Evolutionary conservation across 176 grass and related monocot species (phyloP).

Genomic region (Urochloa ruziziensis): DNA sequence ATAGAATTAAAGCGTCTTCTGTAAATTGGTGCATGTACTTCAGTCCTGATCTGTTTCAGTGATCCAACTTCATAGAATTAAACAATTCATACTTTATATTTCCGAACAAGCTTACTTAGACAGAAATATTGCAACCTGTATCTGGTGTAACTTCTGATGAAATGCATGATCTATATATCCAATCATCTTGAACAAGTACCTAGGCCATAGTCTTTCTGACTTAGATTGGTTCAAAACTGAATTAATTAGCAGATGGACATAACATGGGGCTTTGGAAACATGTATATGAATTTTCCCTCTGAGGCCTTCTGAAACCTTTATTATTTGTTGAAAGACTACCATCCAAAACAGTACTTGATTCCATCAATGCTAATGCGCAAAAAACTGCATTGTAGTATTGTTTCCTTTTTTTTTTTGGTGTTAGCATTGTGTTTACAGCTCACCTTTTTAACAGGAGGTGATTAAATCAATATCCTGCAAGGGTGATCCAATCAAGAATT

Average conservation of each 20-base stretch:
- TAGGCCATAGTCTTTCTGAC: neutral
- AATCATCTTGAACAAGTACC: neutral
- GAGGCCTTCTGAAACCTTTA: neutral
- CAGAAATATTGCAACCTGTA: neutral
- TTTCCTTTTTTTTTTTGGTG: neutral
- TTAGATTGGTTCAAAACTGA: neutral
- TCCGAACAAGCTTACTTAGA: neutral
- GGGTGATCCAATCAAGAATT: slow-evolving; percentile 89
- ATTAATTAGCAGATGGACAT: neutral
- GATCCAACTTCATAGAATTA: neutral
- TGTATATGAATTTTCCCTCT: neutral
- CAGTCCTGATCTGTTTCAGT: neutral
- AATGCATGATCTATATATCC: neutral
- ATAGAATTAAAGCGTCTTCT: neutral
- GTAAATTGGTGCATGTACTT: neutral
- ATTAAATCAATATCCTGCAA: slow-evolving; percentile 93
- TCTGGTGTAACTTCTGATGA: neutral
- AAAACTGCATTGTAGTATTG: neutral
- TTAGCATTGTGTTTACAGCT: slow-evolving; percentile 7
- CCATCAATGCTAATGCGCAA: neutral
- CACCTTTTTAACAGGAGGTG: slow-evolving; percentile 57
- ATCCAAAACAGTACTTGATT: neutral
- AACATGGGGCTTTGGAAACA: neutral
- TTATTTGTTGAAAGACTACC: neutral
- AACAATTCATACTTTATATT: neutral